Base-by-base conservation (phyloP, 2,329 filamentous ascomycete genomes). In the Periglandula ipomoeae region DNA sequence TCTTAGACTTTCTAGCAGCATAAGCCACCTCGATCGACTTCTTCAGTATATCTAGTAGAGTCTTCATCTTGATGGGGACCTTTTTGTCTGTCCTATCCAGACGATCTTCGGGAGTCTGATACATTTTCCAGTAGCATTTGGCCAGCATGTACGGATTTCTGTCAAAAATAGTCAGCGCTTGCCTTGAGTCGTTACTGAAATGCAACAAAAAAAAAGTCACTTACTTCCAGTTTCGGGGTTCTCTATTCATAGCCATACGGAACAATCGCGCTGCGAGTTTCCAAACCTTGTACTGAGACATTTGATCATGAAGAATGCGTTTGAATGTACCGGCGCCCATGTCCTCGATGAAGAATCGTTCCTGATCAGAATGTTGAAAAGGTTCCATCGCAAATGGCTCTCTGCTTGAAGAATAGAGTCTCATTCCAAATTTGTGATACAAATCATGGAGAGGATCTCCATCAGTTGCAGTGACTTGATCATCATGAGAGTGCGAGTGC, bases 51-150 rank as follows among this genome's bases (percentile, higher is more conserved):
- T 64, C 56, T n/a, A 81, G 53, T 5, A 82, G 61, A 8, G 61
- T 62, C 34, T 68, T 56, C 55, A 67, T 49, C 53, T 54, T 60
- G 5, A 68, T 58, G 44, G 55, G 58, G 9, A 59, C 50, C 11
- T 56, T 58, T 23, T 61, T 56, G 43, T 77, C 75, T 42, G 69
- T 71, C 7, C 59, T 60, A 37, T 73, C 70, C 2, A 78, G 65
- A 1, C 65, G 56, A 8, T 72, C 70, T 0, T 60, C 55, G 0
- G 71, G 66, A 43, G 72, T 76, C 52, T 75, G 71, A 54, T 78
- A 78, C 76, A 82, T 80, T 59, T 82, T 82, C 78, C 78, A 82
- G 37, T 79, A 69, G 52, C 78, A 82, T 55, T 82, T 82, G 44
- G 74, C 71, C 44, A 78, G 69, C 78, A 82, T 81, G 58, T 79